Evolutionary conservation across 169 alveolate species (phyloP).

Genomic region (Cryptosporidium baileyi): DNA sequence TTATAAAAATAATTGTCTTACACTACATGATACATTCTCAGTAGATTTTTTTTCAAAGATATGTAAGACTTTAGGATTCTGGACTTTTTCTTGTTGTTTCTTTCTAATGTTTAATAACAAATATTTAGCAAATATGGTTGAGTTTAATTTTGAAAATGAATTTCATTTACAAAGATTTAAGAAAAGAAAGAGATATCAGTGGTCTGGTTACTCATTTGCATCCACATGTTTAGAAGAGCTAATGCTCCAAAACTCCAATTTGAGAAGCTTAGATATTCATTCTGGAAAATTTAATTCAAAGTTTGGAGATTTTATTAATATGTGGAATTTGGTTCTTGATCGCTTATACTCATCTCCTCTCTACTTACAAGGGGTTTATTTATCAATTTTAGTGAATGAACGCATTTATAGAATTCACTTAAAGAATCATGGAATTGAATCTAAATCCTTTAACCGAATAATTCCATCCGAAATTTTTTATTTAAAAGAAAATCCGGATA

Average conservation of each 20-base stretch:
- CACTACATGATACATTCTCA: neutral
- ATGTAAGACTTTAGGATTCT: conserved; percentile 33
- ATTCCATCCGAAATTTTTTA: neutral
- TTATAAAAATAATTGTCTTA: neutral
- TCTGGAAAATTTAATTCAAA: too few species aligned
- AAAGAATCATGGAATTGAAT: too few species aligned
- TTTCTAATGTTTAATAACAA: neutral
- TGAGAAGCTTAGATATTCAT: neutral
- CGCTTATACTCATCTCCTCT: conserved; percentile 15
- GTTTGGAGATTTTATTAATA: neutral
- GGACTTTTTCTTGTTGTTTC: conserved; percentile 20
- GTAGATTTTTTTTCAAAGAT: neutral
- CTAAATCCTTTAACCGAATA: neutral
- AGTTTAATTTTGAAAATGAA: too few species aligned
- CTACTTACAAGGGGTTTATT: conserved; percentile 25
- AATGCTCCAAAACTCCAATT: neutral
- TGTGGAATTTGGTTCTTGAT: conserved; percentile 12
- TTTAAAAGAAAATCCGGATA: neutral
- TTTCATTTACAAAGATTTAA: neutral
- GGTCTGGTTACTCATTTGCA: neutral
- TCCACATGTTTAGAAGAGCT: neutral
- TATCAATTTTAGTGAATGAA: too few species aligned
- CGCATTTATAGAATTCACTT: too few species aligned
- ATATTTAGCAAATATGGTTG: neutral
- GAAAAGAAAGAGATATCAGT: neutral